A percentile compares a stretch with the other conserved stretches of the same genome.
These are phyloP conservation scores for Rhodotorula sp. DNA, from an alignment of 1,284 basidiomycete genomes.

Conservation along the genomic window DNA sequence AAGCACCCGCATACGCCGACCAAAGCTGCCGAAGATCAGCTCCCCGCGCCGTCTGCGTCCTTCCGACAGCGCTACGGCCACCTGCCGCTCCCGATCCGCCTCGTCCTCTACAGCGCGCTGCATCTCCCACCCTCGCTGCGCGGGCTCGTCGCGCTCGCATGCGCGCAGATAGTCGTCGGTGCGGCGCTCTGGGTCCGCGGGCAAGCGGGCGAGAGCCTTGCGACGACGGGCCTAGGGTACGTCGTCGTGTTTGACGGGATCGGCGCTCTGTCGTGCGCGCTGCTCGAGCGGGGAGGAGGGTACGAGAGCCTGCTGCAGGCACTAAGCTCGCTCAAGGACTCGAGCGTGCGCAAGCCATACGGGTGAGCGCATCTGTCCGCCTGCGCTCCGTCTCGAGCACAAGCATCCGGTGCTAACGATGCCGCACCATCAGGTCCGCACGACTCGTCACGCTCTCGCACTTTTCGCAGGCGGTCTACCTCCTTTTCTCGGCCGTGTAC, in stretches of 20 bases:
- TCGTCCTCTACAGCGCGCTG: slow-evolving; percentile 38
- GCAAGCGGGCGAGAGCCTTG: slow-evolving; percentile 81
- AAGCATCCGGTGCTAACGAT: no score
- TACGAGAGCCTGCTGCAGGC: slow-evolving; percentile 2
- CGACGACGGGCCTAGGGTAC: slow-evolving; percentile 88
- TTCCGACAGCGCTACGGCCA: slow-evolving; percentile 36
- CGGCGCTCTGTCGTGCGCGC: slow-evolving; percentile 62
- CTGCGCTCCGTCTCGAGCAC: background rate
- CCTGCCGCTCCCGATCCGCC: slow-evolving; percentile 44
- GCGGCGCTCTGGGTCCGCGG: slow-evolving; percentile 81
- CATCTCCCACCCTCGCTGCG: slow-evolving; percentile 51
- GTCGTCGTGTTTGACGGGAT: slow-evolving; percentile 86
- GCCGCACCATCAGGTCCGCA: slow-evolving; percentile 59
- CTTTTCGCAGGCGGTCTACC: slow-evolving; percentile 84
- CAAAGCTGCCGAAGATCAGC: background rate
- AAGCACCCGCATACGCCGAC: background rate
- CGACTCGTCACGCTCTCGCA: slow-evolving; percentile 74
- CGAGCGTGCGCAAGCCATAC: slow-evolving; percentile 59
- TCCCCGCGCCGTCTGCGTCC: slow-evolving; percentile 34
- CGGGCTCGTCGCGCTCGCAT: slow-evolving; percentile 52
- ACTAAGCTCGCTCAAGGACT: slow-evolving; percentile 21
- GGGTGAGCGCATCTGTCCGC: slow-evolving; percentile 65
- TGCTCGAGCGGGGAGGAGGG: slow-evolving; percentile 54
- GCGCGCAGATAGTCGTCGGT: slow-evolving; percentile 57
- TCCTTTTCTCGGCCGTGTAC: slow-evolving; percentile 87